phyloP scores from a whole-genome alignment of 345 rosid genomes.

The Turritis glabra region DNA sequence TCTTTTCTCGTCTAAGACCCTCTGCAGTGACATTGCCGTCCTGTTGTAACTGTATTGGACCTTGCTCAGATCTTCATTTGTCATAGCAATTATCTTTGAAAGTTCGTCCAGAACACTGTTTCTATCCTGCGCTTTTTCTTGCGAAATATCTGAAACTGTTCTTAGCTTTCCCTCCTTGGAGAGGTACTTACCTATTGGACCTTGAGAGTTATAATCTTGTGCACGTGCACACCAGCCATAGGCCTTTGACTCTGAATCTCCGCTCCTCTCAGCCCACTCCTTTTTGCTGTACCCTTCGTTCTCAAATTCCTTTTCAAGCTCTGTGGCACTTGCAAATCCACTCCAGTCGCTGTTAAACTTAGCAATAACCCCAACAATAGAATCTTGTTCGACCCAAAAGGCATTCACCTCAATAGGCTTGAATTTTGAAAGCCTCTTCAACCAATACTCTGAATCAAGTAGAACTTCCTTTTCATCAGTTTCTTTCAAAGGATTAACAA shows the following conservation, averaged over 20 bases:
- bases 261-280: constrained; percentile 53
- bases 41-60: constrained; percentile 57
- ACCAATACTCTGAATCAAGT: constrained; percentile 54
- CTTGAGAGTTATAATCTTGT: constrained; percentile 59
- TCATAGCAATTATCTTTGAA: constrained; percentile 54
- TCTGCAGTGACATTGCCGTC: constrained; percentile 57
- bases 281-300: constrained; percentile 46
- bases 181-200: constrained; percentile 69
- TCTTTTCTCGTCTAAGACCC: constrained; percentile 78
- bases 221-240: constrained; percentile 88
- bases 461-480: constrained; percentile 35
- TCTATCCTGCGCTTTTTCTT: constrained; percentile 48
- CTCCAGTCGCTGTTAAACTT: constrained; percentile 62
- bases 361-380: constrained; percentile 52
- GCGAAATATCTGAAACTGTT: constrained; percentile 53
- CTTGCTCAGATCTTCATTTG: constrained; percentile 59
- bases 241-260: constrained; percentile 38
- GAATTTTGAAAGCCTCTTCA: constrained; percentile 55
- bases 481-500: constrained; percentile 43
- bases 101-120: constrained; percentile 52
- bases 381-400: constrained; percentile 50
- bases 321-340: constrained; percentile 57
- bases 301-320: constrained; percentile 70
- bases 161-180: constrained; percentile 58
- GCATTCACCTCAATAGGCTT: constrained; percentile 56